Conservation (phyloP, 805 yeast genomes). For the Diddensiella santjacobensis region DNA sequence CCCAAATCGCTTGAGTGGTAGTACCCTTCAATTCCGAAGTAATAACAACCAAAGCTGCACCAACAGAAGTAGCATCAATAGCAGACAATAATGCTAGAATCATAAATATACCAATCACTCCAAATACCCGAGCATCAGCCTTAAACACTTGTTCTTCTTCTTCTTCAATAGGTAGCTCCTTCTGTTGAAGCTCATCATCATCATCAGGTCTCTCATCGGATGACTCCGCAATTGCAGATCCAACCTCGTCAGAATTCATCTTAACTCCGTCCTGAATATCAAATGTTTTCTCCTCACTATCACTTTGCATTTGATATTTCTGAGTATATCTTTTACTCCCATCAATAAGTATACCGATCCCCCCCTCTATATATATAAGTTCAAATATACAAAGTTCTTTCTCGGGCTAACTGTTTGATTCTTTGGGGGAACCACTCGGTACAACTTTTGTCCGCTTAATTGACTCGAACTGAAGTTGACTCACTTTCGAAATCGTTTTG, state of each 20-base stretch:
- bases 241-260: neutral
- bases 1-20: constrained; percentile 29
- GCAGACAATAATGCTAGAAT: constrained; percentile 14
- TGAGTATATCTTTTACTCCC: neutral
- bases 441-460: neutral
- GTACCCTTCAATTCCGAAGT: constrained; percentile 20
- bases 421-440: neutral
- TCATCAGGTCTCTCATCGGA: neutral
- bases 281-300: neutral
- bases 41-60: constrained; percentile 16
- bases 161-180: neutral
- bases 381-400: too few species aligned
- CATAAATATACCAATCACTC: constrained; percentile 10
- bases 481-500: too few species aligned
- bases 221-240: neutral
- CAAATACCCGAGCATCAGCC: constrained; percentile 4
- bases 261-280: neutral
- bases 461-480: too few species aligned
- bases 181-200: neutral
- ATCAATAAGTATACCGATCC: neutral
- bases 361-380: neutral
- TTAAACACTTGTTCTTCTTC: constrained; percentile 5
- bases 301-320: neutral
- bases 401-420: neutral
- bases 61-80: constrained; percentile 17